Percentiles rank a stretch among this genome's conserved stretches.
These are phyloP conservation scores for Anethum foeniculum DNA, from an alignment of 140 eudicot species.

Conservation along the genomic window DNA sequence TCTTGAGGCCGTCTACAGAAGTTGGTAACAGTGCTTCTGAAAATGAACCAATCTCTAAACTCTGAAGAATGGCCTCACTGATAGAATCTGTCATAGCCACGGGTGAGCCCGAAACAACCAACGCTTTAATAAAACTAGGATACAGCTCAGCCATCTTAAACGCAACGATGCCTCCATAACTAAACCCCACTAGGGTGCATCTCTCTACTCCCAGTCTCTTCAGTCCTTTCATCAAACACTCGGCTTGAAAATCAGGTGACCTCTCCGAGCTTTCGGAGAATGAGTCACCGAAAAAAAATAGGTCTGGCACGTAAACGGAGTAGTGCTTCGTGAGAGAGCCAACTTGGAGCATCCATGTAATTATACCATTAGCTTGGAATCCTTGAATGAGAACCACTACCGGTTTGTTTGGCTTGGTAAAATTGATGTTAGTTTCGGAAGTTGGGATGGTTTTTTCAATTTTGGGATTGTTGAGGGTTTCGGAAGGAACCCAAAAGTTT, in stretches of 20 bases:
- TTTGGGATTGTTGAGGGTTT: slow-evolving; percentile 42
- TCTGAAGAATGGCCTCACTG: slow-evolving; percentile 30
- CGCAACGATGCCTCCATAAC: slow-evolving; percentile 93
- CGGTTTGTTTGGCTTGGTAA: slow-evolving; percentile 47
- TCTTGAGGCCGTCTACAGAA: slow-evolving; percentile 64
- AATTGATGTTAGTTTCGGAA: not conserved
- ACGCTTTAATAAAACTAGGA: slow-evolving; percentile 56
- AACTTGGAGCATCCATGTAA: slow-evolving; percentile 82
- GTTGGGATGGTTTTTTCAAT: slow-evolving; percentile 14
- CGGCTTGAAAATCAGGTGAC: slow-evolving; percentile 81
- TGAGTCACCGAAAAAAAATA: slow-evolving; percentile 81
- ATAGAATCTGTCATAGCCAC: slow-evolving; percentile 79
- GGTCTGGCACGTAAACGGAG: slow-evolving; percentile 85
- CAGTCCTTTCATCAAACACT: slow-evolving; percentile 52
- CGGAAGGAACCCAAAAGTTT: slow-evolving; percentile 72
- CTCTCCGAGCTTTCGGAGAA: slow-evolving; percentile 43
- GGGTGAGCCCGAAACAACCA: slow-evolving; percentile 73
- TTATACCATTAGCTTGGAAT: slow-evolving; percentile 75
- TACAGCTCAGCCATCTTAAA: slow-evolving; percentile 76
- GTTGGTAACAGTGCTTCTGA: slow-evolving; percentile 73
- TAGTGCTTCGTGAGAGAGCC: slow-evolving; percentile 54
- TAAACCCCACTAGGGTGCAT: slow-evolving; percentile 82
- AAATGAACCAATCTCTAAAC: slow-evolving; percentile 58
- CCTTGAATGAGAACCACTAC: slow-evolving; percentile 73
- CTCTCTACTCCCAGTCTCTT: slow-evolving; percentile 48